A percentile compares a stretch with the other conserved stretches of the same genome.
Evolutionary conservation across 805 yeast species (phyloP).

Genomic region (Saccharomyces mikatae): DNA sequence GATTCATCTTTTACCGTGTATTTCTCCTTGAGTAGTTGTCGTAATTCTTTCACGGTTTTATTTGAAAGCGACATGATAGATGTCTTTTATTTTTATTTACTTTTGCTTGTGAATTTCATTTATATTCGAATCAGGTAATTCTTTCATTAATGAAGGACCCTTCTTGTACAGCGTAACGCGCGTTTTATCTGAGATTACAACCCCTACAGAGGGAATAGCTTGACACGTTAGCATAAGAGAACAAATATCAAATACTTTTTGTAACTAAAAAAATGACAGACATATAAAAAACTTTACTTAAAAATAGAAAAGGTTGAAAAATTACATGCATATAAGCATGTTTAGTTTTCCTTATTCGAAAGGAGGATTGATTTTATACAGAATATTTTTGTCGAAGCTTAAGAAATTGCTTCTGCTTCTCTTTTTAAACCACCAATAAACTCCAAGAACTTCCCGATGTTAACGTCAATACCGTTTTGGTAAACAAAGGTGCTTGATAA

Average conservation of each 20-base stretch:
- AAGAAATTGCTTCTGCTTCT: conserved; percentile 14
- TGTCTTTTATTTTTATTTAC: not conserved
- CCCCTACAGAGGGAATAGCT: too few relatives aligned
- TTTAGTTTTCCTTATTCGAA: not conserved
- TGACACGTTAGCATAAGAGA: not conserved
- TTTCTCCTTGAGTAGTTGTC: not conserved
- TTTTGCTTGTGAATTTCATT: not conserved
- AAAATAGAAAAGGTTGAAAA: not conserved
- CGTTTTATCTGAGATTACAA: not conserved
- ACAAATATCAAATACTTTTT: not conserved
- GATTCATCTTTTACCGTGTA: not conserved
- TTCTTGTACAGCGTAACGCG: not conserved
- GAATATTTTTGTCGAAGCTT: not conserved
- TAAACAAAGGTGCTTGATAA: conserved; percentile 81
- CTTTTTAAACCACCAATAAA: conserved; percentile 53
- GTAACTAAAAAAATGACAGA: not conserved
- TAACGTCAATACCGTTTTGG: conserved; percentile 65
- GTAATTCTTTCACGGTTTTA: not conserved
- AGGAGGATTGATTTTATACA: not conserved
- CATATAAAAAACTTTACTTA: not conserved
- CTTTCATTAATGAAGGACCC: not conserved
- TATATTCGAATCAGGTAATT: not conserved
- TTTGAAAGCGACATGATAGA: not conserved
- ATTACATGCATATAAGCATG: not conserved
- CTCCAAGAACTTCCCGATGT: conserved; percentile 70